Base-by-base conservation (phyloP, 176 grass and related monocot species). In the Dendrocalamus sinicus region DNA sequence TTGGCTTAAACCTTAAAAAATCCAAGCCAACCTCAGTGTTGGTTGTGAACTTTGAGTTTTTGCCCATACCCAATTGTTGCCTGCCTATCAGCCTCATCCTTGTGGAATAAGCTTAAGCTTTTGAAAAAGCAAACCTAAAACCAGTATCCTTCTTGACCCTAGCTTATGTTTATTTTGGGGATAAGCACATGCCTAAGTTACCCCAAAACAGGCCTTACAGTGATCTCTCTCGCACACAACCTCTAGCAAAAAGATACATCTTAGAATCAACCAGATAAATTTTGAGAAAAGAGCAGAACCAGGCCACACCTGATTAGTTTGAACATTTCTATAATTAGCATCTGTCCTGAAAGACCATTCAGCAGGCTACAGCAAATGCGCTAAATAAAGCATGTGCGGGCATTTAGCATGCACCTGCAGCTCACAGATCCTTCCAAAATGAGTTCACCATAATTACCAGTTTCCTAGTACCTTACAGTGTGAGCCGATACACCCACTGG, bases 281-380 rank as follows among this genome's bases (percentile, higher is more conserved):
- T 82, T 47, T 19, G 0, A 26, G 16, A 23, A 66, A 6, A 67
- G 19, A 57, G 35, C 23, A 58, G 28, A 51, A 15, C 8, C 1
- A 80, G 35, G 23, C 9, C 16, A 9, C 35, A 45, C 9, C 64
- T 35, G 43, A n/a, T 3, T 16, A 22, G 24, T 30, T 66, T 7
- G 37, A 71, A 13, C 9, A 7, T 50, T 76, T 63, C 78, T 41
- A 71, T 9, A 87, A 79, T 79, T 90, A 69, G 89, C 53, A 78
- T 80, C 2, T 48, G 23, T 32, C 83, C 41, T 69, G 13, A 32
- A 76, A 5, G 45, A 14, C 67, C 35, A 64, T 66, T 63, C 63
- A 64, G 9, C n/a, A 70, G 11, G 51, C 6, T 54, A 32, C 50
- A 90, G 19, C 54, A 66, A 23, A 46, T 28, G 8, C 9, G 84